Conservation (phyloP, 2,329 filamentous ascomycete species). For the Colletotrichum eleusines region DNA sequence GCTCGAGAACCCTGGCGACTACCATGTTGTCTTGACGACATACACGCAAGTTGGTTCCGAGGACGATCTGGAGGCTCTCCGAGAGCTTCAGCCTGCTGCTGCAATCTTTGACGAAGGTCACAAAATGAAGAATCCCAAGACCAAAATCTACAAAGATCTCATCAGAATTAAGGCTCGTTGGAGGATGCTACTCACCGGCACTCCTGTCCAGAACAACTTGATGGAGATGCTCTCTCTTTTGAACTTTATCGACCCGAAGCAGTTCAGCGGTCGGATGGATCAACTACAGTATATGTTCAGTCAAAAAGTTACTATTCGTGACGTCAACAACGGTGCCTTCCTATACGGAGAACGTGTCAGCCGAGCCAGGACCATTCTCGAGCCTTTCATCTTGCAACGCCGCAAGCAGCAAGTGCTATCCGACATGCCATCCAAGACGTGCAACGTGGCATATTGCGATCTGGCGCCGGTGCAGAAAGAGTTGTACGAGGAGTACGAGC, state of each 20-base stretch:
- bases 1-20: constrained; percentile 73
- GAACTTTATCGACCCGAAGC: constrained; percentile 89
- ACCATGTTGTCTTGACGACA: constrained; percentile 72
- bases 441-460: constrained; percentile 83
- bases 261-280: constrained; percentile 83
- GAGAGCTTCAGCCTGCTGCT: constrained; percentile 61
- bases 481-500: constrained; percentile 76
- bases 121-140: constrained; percentile 88
- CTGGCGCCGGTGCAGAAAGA: constrained; percentile 78
- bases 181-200: constrained; percentile 88
- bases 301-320: constrained; percentile 87
- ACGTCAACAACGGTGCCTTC: constrained; percentile 83
- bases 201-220: constrained; percentile 93
- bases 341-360: constrained; percentile 89
- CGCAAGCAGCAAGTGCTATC: constrained; percentile 93
- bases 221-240: constrained; percentile 91
- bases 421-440: constrained; percentile 84
- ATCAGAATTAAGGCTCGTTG: constrained; percentile 84
- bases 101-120: constrained; percentile 95
- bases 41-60: constrained; percentile 69
- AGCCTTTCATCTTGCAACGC: constrained; percentile 92
- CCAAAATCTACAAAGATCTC: constrained; percentile 83
- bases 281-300: constrained; percentile 90
- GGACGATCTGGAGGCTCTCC: constrained; percentile 64
- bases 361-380: constrained; percentile 90